Percentiles rank a stretch among this genome's conserved stretches.
Conservation (phyloP, 306 rosid genomes). For the Gastrolobium villosum region DNA sequence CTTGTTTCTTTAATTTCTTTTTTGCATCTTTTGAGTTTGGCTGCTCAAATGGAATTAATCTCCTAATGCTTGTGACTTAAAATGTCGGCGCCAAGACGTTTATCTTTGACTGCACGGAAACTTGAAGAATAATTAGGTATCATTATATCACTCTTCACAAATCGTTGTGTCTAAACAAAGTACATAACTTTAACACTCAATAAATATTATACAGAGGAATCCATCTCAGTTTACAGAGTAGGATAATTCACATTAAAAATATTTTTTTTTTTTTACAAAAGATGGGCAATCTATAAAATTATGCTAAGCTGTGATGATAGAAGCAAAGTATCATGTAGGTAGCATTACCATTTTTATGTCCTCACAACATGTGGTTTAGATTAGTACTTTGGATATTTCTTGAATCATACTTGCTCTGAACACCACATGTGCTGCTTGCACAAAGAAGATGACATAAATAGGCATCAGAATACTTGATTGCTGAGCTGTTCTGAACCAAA, state of each 20-base stretch:
- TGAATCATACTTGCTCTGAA: slow-evolving; percentile 11
- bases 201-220: neutral
- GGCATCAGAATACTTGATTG: neutral
- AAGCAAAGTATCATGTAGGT: neutral
- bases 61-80: neutral
- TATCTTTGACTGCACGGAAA: slow-evolving; percentile 19
- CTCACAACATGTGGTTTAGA: slow-evolving; percentile 19
- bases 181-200: neutral
- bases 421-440: slow-evolving; percentile 45
- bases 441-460: slow-evolving; percentile 23
- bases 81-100: slow-evolving; percentile 2
- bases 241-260: neutral
- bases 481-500: slow-evolving; percentile 48
- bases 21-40: slow-evolving; percentile 36
- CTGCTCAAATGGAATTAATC: slow-evolving; percentile 47
- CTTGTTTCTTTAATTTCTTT: neutral
- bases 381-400: neutral
- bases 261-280: too few species aligned
- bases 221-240: neutral
- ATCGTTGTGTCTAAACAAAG: neutral
- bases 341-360: slow-evolving; percentile 25
- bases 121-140: neutral
- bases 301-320: neutral
- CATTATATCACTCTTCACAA: neutral
- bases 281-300: neutral